Evolutionary conservation across 805 yeast species (phyloP).

Genomic region (Teunomyces stri): DNA sequence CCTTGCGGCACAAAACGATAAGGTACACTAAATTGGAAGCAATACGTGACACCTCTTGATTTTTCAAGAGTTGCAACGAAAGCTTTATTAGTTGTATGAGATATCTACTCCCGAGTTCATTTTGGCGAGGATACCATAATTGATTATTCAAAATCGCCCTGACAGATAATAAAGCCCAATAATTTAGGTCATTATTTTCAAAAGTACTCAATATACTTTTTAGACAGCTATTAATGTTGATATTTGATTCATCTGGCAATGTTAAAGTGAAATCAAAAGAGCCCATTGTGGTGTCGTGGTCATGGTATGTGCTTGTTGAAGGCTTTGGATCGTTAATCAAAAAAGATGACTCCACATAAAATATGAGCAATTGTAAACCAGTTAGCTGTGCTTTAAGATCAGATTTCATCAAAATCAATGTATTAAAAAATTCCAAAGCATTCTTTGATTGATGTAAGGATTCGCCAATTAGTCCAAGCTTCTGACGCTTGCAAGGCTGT

Average conservation of each 20-base stretch:
- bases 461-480: slow-evolving; percentile 18
- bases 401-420: slow-evolving; percentile 18
- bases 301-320: background rate
- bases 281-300: background rate
- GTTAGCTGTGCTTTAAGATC: slow-evolving; percentile 13
- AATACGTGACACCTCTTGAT: slow-evolving; percentile 17
- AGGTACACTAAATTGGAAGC: slow-evolving; percentile 32
- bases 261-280: background rate
- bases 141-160: slow-evolving; percentile 12
- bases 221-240: slow-evolving; percentile 12
- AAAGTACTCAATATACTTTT: slow-evolving; percentile 18
- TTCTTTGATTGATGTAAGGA: slow-evolving; percentile 18
- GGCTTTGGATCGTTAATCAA: background rate
- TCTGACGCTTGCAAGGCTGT: slow-evolving; percentile 24
- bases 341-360: slow-evolving; percentile 14
- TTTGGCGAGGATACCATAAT: background rate
- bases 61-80: slow-evolving; percentile 36
- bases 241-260: background rate
- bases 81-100: slow-evolving; percentile 29
- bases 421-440: slow-evolving; percentile 22
- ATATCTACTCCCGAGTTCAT: background rate
- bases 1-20: slow-evolving; percentile 11
- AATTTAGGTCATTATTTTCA: slow-evolving; percentile 18
- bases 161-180: slow-evolving; percentile 25
- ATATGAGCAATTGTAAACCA: slow-evolving; percentile 27